Base-by-base conservation (phyloP, 1,139 yeast genomes). In the Nakaseomyces delphensis region DNA sequence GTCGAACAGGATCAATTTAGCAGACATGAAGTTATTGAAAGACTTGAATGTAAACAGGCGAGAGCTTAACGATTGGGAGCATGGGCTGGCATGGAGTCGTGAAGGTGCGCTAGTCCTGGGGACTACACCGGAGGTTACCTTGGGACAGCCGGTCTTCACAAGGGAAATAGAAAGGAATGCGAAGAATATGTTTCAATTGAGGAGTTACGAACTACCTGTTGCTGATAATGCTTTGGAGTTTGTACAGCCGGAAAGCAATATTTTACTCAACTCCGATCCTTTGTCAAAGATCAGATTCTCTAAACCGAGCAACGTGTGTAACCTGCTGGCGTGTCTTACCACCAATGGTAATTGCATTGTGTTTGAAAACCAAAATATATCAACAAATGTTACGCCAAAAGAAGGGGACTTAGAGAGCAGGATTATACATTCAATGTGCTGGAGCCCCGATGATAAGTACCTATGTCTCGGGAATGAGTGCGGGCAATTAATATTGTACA, bases 381-480 rank as follows among this genome's bases (percentile, higher is more conserved):
- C 53, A 2, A 41, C 45, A 3, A 53, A 54, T 39, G 16, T 59
- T 2, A 63, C 59, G 39, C 48, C 53, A 27, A 42, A 45, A 1
- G 46, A 36, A 1, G 43, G 39, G 20, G 24, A 36, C 3, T n/a
- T 55, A 4, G 39, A 43, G 16, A 37, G 43, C 11, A 53, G 64
- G 36, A 38, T 51, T 3, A 59, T 56, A 39, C 62, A 60, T 40
- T 48, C 54, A n/a, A 25, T 58, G 10, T 52, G 49, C 35, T 60
- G 64, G 64, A 47, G 51, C 23, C 52, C 56, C 4, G 43, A 46
- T 19, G 58, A 57, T 4, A 37, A 41, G 5, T 35, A 30, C 13
- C 43, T 60, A 2, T 50, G 48, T 4, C 54, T 53, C 1, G 64
- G 64, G 3, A 59, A 57, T 36, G 63, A 59, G 43, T 37, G 40